phyloP scores from a whole-genome alignment of 768 basidiomycete genomes.

The Leccinum barrowsii region DNA sequence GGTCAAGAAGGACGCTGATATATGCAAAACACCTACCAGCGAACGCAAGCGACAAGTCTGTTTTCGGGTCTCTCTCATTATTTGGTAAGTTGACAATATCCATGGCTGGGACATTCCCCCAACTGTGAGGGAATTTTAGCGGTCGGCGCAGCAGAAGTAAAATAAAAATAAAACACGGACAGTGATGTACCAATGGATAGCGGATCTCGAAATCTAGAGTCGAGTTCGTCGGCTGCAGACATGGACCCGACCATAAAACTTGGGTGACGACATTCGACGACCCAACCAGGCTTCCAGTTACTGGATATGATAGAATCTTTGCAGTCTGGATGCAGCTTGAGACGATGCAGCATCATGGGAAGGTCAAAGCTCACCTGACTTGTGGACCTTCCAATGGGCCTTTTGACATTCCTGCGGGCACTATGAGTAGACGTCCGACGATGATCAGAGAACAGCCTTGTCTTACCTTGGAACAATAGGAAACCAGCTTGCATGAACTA shows the following conservation, averaged over 20 bases:
- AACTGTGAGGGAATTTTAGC: constrained; percentile 11
- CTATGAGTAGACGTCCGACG: not conserved
- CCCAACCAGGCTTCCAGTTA: constrained; percentile 23
- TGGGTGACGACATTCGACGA: constrained; percentile 19
- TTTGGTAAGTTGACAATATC: constrained; percentile 29
- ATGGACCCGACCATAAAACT: constrained; percentile 11
- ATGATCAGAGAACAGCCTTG: not conserved
- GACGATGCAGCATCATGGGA: not conserved
- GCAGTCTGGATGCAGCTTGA: constrained; percentile 16
- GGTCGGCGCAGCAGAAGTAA: not conserved
- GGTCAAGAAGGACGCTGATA: not conserved
- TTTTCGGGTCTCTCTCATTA: constrained; percentile 16
- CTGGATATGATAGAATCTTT: constrained; percentile 20
- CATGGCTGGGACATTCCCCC: constrained; percentile 36
- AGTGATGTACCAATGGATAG: constrained; percentile 28
- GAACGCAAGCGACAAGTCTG: constrained; percentile 25
- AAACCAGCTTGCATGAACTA: constrained; percentile 36
- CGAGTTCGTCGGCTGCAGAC: constrained; percentile 8
- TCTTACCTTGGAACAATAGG: constrained; percentile 40
- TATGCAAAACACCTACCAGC: constrained; percentile 15
- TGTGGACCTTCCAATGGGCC: constrained; percentile 40
- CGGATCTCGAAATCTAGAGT: constrained; percentile 20
- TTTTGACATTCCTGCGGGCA: constrained; percentile 37
- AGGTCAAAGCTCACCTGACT: constrained; percentile 26
- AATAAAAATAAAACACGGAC: constrained; percentile 1